These are phyloP conservation scores for Penicillium parvum DNA, from an alignment of 495 filamentous ascomycete genomes.

Conservation along the genomic window DNA sequence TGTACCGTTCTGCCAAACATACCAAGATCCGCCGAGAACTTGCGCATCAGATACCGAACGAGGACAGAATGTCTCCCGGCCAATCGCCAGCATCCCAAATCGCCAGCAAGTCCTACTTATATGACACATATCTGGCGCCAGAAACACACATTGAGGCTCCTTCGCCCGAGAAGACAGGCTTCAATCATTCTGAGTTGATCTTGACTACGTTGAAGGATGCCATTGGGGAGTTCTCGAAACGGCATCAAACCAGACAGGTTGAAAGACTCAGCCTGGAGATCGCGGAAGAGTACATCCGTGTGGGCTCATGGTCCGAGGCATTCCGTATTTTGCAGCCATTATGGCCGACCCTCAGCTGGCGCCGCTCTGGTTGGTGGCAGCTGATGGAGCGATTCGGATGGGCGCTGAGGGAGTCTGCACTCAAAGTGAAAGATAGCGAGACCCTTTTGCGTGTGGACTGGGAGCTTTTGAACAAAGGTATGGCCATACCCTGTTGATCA, in stretches of 20 bases:
- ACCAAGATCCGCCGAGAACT: constrained; percentile 53
- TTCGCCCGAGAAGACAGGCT: constrained; percentile 44
- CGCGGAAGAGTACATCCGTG: constrained; percentile 61
- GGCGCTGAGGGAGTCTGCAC: constrained; percentile 69
- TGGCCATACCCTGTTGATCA: constrained; percentile 16
- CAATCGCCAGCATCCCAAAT: constrained; percentile 64
- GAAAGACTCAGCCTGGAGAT: constrained; percentile 66
- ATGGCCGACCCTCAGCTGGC: constrained; percentile 70
- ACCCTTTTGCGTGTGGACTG: constrained; percentile 73
- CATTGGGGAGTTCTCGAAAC: constrained; percentile 58
- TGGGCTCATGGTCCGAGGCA: constrained; percentile 60
- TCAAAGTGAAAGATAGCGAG: constrained; percentile 56
- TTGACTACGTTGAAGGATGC: constrained; percentile 56
- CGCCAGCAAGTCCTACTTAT: constrained; percentile 61
- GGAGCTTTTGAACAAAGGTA: constrained; percentile 71
- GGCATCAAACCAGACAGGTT: constrained; percentile 58
- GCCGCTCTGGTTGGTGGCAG: constrained; percentile 75
- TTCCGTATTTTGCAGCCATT: constrained; percentile 62
- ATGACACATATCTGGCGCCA: constrained; percentile 83
- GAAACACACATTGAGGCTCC: constrained; percentile 69
- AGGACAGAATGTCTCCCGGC: constrained; percentile 65
- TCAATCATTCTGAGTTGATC: constrained; percentile 63
- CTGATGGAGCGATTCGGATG: constrained; percentile 69
- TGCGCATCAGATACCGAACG: constrained; percentile 66
- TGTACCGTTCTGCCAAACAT: constrained; percentile 64